Base-by-base conservation (phyloP, 768 basidiomycete species). In the Rhizopogon vulgaris region DNA sequence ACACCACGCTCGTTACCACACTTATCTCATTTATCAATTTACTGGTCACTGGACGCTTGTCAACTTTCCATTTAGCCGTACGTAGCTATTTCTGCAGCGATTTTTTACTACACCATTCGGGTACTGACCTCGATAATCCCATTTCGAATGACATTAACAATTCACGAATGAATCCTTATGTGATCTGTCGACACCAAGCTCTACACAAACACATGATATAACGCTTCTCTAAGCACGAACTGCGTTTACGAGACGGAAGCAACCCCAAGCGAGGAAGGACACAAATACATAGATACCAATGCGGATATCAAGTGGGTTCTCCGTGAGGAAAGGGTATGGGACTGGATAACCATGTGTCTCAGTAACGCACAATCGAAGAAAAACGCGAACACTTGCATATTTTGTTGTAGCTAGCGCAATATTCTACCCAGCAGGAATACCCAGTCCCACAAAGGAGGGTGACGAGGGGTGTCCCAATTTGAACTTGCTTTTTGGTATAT, bases 261-360 rank as follows among this genome's bases (percentile, higher is more conserved):
- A 78, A 10, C 71, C 38, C 36, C 80, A 70, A 2, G 83, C 84
- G 22, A 87, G 65, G 1, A 69, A 48, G 0, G 77, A 73, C 1
- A 79, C 74, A 6, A 67, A 73, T 32, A 62, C 60, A 67, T 92
- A 93, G 36, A 91, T 87, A 6, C 63, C 67, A 11, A 83, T 55
- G 12, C 89, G 77, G 28, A 73, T 67, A 7, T 60, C 56, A 17
- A 83, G 69, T 0, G 79, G 69, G 60, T 76, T 83, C 15, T 83
- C 58, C 0, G 82, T 87, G 52, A 93, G 71, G 71, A 93, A 92
- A 0, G 90, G 90, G 67, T 93, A 92, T 25, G 90, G 87, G 70
- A 90, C 87, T 87, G 51, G 4, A 47, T 43, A 11, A 43, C 14
- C 38, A 36, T 17, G 18, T 36, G 40, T 30, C 27, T 55, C 30